These are phyloP conservation scores for Firmiana major DNA, from an alignment of 345 rosid species.

Conservation along the genomic window DNA sequence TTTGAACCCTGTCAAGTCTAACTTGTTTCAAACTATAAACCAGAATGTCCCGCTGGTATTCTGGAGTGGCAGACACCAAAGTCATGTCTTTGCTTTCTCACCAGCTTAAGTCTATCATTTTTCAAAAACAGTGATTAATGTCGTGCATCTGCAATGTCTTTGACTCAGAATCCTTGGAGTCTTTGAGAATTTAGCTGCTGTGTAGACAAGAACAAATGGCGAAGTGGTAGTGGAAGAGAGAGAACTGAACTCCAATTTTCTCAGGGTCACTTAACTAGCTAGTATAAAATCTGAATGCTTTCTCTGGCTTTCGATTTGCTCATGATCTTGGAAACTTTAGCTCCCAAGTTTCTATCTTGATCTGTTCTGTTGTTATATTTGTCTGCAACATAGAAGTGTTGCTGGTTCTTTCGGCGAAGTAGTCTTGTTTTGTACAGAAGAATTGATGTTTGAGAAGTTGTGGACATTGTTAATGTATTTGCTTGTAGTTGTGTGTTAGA, in stretches of 20 bases:
- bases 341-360: not conserved
- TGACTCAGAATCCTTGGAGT: not conserved
- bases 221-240: not conserved
- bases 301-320: not conserved
- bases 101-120: not conserved
- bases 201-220: not conserved
- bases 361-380: not conserved
- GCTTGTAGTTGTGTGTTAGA: no score
- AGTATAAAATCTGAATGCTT: not conserved
- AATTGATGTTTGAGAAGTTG: not conserved
- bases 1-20: not conserved
- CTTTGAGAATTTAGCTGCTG: not conserved
- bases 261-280: not conserved
- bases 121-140: not conserved
- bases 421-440: not conserved
- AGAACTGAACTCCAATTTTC: not conserved
- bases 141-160: not conserved
- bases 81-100: not conserved
- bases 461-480: not conserved
- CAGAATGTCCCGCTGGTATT: not conserved
- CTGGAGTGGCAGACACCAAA: not conserved
- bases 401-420: not conserved
- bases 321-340: not conserved
- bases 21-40: not conserved
- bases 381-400: not conserved